Evolutionary conservation across 306 rosid species (phyloP).

Genomic region (Ziziphus jujuba): DNA sequence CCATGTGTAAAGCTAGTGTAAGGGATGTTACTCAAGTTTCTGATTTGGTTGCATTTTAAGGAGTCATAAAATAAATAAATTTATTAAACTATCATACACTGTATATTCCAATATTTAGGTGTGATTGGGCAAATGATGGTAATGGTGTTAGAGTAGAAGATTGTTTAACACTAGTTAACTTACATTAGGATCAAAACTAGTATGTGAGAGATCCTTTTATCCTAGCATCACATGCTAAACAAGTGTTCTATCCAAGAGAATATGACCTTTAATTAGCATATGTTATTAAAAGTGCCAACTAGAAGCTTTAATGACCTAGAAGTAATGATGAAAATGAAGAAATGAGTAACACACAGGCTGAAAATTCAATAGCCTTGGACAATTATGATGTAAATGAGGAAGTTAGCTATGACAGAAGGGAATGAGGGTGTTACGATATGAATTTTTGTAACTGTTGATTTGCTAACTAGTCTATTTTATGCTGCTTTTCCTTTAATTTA

Average conservation of each 20-base stretch:
- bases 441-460: too few relatives aligned
- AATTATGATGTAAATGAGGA: too few relatives aligned
- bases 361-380: too few relatives aligned
- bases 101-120: background rate
- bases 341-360: too few relatives aligned
- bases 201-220: background rate
- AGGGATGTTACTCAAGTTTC: background rate
- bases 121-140: background rate
- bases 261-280: too few relatives aligned
- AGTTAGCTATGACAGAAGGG: too few relatives aligned
- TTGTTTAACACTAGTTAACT: background rate
- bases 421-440: too few relatives aligned
- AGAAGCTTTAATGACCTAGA: too few relatives aligned
- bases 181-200: background rate
- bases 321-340: too few relatives aligned
- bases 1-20: background rate
- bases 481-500: too few relatives aligned
- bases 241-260: background rate
- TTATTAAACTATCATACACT: background rate
- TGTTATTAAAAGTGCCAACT: too few relatives aligned
- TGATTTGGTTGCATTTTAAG: background rate
- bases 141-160: background rate
- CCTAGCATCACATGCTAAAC: background rate
- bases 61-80: background rate
- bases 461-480: too few relatives aligned